Evolutionary conservation across 257 asterid species (phyloP), one percentile per base, ranked within the genome.

Genomic region (Solanum dulcamara): DNA sequence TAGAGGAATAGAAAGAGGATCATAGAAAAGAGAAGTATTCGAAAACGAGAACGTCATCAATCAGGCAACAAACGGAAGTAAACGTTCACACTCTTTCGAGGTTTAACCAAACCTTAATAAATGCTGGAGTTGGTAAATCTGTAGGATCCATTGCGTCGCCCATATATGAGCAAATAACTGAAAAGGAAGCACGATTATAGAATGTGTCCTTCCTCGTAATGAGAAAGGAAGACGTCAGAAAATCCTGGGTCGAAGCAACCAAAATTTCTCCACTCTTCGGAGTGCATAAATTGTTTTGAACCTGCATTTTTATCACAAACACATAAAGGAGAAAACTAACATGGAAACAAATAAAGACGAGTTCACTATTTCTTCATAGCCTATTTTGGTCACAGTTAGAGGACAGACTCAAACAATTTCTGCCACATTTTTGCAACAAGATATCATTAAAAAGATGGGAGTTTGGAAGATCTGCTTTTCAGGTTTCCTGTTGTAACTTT

Each of bases 231-330:
- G 99, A 93, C n/a, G 99, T 96, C 70, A 96, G 88, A 91, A 96
- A 96, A 91, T 96, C 99, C 80, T 96, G 99, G 8, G 99, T 96
- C 15, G 99, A 96, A 85, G 99, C 99, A 87, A 96, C 99, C 98
- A 96, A 94, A 85, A 96, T 94, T 90, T 96, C 98, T 70, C 99
- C 99, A 90, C 93, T 96, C 89, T 96, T 96, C 30, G 99, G 99
- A 84, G 99, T 96, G 91, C 99, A 96, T 83, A 96, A 92, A 89
- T 96, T 96, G 92, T 95, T 95, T 88, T 96, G 99, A 86, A 96
- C 99, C 99, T 96, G 94, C 93, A 95, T 70, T 67, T 90, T 71
- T 55, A 84, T 82, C 81, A 89, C 44, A 79, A 48, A 28, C 44
- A 50, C 80, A 46, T 79, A 38, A 79, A 79, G 83, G 44, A 50